Evolutionary conservation across 345 rosid genomes (phyloP).

Genomic region (Linum trigynum): DNA sequence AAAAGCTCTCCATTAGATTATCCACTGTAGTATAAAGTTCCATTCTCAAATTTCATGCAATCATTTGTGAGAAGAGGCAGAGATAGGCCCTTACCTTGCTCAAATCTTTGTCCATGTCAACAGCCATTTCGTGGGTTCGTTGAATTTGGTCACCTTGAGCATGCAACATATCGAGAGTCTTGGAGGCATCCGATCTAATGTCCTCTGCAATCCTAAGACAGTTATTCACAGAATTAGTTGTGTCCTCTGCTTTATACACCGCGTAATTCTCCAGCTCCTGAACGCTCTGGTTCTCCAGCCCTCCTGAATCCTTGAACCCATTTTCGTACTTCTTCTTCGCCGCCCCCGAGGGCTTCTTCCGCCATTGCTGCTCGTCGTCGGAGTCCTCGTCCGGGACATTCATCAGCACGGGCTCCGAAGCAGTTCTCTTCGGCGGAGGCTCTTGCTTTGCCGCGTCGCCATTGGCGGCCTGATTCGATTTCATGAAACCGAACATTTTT

Average conservation of each 20-base stretch:
- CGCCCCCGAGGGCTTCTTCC: not conserved
- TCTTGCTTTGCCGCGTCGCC: not conserved
- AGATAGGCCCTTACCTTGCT: constrained; percentile 9
- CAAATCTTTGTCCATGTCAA: constrained; percentile 27
- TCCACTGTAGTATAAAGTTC: too few relatives aligned
- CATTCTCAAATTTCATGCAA: too few relatives aligned
- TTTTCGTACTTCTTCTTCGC: constrained; percentile 13
- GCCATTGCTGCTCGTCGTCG: constrained; percentile 2
- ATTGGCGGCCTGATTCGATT: not conserved
- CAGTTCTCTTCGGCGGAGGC: constrained; percentile 4
- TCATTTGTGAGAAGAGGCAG: too few relatives aligned
- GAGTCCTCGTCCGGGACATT: constrained; percentile 1
- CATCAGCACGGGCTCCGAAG: constrained; percentile 14
- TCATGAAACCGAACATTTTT: not conserved
- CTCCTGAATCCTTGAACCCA: constrained; percentile 22
- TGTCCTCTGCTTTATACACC: constrained; percentile 20
- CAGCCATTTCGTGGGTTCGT: constrained; percentile 24
- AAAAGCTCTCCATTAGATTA: too few relatives aligned
- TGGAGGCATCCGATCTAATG: constrained; percentile 22
- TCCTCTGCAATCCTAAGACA: constrained; percentile 23
- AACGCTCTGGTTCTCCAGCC: constrained; percentile 21
- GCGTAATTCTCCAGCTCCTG: constrained; percentile 29
- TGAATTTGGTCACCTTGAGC: constrained; percentile 27
- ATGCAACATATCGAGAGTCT: constrained; percentile 24
- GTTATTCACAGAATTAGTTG: constrained; percentile 18